Evolutionary conservation across 805 yeast species (phyloP).

Genomic region (Phaffomyces antillensis): DNA sequence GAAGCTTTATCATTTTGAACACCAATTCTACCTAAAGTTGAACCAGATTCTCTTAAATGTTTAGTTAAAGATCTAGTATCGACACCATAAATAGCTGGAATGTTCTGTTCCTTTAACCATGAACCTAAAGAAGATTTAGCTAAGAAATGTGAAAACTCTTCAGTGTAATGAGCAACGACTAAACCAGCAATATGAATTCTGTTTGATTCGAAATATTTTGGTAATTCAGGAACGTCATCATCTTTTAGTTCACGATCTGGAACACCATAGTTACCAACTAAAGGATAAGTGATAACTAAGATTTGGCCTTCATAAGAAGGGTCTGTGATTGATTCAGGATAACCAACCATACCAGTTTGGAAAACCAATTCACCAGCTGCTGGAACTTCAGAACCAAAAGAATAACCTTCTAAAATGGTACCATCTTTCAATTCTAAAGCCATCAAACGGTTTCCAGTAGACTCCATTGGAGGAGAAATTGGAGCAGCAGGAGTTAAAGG

Average conservation of each 20-base stretch:
- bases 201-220: slow-evolving; percentile 89
- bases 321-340: slow-evolving; percentile 96
- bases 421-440: slow-evolving; percentile 89
- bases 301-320: slow-evolving; percentile 98
- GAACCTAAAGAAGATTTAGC: slow-evolving; percentile 88
- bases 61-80: slow-evolving; percentile 95
- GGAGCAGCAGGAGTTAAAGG: slow-evolving; percentile 54
- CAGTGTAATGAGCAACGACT: slow-evolving; percentile 94
- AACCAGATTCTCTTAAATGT: slow-evolving; percentile 85
- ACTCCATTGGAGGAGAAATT: slow-evolving; percentile 83
- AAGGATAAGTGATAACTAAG: slow-evolving; percentile 90
- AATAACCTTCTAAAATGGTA: slow-evolving; percentile 82
- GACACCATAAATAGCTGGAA: slow-evolving; percentile 96
- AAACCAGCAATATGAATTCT: slow-evolving; percentile 94
- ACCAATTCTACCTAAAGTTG: slow-evolving; percentile 85
- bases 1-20: slow-evolving; percentile 40
- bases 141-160: slow-evolving; percentile 87
- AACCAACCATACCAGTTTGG: slow-evolving; percentile 99
- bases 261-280: slow-evolving; percentile 98
- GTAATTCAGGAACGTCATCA: slow-evolving; percentile 67
- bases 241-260: slow-evolving; percentile 80
- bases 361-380: slow-evolving; percentile 97
- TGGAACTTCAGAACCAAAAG: slow-evolving; percentile 88
- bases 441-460: slow-evolving; percentile 75
- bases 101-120: slow-evolving; percentile 87